phyloP scores from a whole-genome alignment of 768 basidiomycete species.

The Auriculariales sp. region DNA sequence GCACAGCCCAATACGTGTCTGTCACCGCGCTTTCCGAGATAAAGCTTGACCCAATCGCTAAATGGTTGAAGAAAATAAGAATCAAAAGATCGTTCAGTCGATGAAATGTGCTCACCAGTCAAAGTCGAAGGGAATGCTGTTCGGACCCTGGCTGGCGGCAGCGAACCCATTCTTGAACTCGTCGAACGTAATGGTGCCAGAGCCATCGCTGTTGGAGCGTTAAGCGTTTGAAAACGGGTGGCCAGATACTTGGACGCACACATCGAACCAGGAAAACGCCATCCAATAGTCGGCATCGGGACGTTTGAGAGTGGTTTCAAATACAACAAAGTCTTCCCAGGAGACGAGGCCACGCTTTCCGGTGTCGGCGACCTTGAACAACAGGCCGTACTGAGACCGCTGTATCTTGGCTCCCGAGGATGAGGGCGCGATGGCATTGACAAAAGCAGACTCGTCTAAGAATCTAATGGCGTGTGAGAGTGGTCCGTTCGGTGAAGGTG shows the following conservation, averaged over 20 bases:
- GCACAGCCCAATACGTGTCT: slow-evolving; percentile 82
- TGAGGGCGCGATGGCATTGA: slow-evolving; percentile 86
- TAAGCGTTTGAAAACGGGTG: slow-evolving; percentile 1
- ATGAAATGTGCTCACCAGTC: slow-evolving; percentile 44
- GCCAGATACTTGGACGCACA: slow-evolving; percentile 36
- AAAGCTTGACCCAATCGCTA: slow-evolving; percentile 92
- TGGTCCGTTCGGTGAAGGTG: slow-evolving; percentile 11
- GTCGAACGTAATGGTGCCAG: slow-evolving; percentile 85
- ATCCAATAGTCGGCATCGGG: slow-evolving; percentile 97
- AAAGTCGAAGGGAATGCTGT: slow-evolving; percentile 88
- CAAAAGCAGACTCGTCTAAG: slow-evolving; percentile 76
- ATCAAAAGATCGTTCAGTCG: neutral
- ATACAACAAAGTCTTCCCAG: slow-evolving; percentile 94
- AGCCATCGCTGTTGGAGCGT: slow-evolving; percentile 48
- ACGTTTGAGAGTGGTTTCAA: slow-evolving; percentile 83
- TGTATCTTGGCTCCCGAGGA: slow-evolving; percentile 77
- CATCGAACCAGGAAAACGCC: slow-evolving; percentile 92
- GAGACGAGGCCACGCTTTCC: slow-evolving; percentile 63
- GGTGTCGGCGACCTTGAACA: slow-evolving; percentile 80
- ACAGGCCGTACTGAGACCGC: slow-evolving; percentile 74
- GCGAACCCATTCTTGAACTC: slow-evolving; percentile 86
- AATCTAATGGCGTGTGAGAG: slow-evolving; percentile 35
- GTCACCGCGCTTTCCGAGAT: slow-evolving; percentile 86
- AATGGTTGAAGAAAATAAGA: neutral
- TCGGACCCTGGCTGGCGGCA: slow-evolving; percentile 60